Conservation (phyloP, 768 basidiomycete species). For the Serendipita sp. region DNA sequence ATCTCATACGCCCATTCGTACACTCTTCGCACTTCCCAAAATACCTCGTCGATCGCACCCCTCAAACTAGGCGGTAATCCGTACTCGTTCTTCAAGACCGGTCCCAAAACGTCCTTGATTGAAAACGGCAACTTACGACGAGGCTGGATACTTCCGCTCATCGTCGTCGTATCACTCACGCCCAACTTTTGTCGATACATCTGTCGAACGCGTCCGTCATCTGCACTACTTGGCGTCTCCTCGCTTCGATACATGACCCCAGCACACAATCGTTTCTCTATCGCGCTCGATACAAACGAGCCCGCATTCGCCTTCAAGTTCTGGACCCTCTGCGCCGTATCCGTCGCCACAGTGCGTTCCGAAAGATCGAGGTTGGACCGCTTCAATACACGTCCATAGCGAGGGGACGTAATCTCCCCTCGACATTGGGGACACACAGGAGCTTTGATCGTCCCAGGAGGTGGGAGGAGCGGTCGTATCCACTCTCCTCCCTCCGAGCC, state of each 20-base stretch:
- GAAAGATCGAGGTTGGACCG: slow-evolving; percentile 46
- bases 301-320: neutral
- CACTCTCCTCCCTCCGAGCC: slow-evolving; percentile 22
- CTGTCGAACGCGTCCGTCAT: neutral
- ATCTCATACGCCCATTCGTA: slow-evolving; percentile 28
- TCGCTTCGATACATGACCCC: too few species aligned
- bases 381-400: slow-evolving; percentile 48
- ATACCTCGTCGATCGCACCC: slow-evolving; percentile 25
- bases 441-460: slow-evolving; percentile 23
- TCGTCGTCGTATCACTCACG: neutral
- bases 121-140: neutral
- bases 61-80: slow-evolving; percentile 19
- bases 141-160: too few species aligned
- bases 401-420: slow-evolving; percentile 33
- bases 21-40: slow-evolving; percentile 20
- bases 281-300: neutral
- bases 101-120: neutral
- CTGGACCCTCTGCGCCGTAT: slow-evolving; percentile 24
- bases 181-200: neutral
- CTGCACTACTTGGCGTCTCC: neutral
- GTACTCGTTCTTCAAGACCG: neutral
- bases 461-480: slow-evolving; percentile 13
- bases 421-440: slow-evolving; percentile 51
- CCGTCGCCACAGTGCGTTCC: slow-evolving; percentile 41
- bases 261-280: too few species aligned